phyloP scores from a whole-genome alignment of 2,329 filamentous ascomycete species.

The Nakataea oryzae region DNA sequence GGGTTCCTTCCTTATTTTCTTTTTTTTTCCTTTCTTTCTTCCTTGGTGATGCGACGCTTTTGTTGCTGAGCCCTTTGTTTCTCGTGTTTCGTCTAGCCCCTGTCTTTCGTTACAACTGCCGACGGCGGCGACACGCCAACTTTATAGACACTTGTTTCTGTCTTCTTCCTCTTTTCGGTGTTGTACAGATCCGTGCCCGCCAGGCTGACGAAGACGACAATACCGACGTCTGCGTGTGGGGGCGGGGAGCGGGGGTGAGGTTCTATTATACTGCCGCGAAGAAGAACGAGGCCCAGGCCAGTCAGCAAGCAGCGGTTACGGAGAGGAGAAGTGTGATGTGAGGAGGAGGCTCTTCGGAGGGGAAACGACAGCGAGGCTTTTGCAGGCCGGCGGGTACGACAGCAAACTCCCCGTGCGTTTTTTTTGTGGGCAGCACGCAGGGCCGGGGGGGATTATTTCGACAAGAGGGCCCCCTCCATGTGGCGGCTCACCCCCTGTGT shows the following conservation, averaged over 20 bases:
- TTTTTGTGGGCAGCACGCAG: not conserved
- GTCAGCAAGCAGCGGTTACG: not conserved
- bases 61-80: not conserved
- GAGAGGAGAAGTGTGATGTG: not conserved
- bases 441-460: not conserved
- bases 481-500: not conserved
- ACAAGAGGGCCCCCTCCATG: not conserved
- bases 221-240: not conserved
- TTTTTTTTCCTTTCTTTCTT: not conserved
- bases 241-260: not conserved
- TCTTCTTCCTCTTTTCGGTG: conserved; percentile 9
- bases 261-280: not conserved
- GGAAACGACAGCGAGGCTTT: not conserved
- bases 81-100: not conserved
- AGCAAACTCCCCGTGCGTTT: not conserved
- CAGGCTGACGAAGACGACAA: not conserved
- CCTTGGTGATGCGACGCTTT: not conserved
- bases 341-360: not conserved
- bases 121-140: not conserved
- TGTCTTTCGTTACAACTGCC: not conserved
- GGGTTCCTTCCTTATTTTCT: conserved; percentile 3
- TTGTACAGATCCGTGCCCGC: conserved; percentile 26
- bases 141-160: not conserved
- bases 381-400: not conserved
- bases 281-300: not conserved